Conservation (phyloP, 1,284 basidiomycete species). For the Cryptococcus hybrid region DNA sequence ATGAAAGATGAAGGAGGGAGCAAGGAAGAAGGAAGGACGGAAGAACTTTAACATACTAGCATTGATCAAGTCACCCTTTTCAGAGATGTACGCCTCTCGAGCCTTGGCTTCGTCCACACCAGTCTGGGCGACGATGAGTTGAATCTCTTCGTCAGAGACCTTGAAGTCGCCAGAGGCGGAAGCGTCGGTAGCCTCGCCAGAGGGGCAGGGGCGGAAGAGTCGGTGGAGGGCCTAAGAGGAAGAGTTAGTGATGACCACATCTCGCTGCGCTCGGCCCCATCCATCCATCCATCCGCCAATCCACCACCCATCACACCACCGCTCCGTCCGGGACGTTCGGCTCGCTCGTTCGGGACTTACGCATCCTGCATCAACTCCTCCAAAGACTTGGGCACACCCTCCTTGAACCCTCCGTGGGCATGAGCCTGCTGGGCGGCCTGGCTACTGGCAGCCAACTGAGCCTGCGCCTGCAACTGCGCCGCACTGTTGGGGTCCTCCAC, state of each 20-base stretch:
- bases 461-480: conserved; percentile 77
- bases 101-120: conserved; percentile 82
- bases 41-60: conserved; percentile 66
- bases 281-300: neutral
- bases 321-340: too few relatives aligned
- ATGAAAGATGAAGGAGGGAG: too few relatives aligned
- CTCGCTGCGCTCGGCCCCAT: neutral
- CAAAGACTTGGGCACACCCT: conserved; percentile 58
- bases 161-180: conserved; percentile 67
- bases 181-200: conserved; percentile 59
- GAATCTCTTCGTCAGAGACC: conserved; percentile 90
- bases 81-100: conserved; percentile 80
- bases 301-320: neutral
- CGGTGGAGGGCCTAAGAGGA: neutral
- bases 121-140: conserved; percentile 84
- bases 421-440: conserved; percentile 49
- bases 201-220: neutral
- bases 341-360: conserved; percentile 25
- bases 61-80: conserved; percentile 88
- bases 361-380: conserved; percentile 59
- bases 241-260: too few relatives aligned
- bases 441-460: conserved; percentile 64
- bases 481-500: conserved; percentile 88
- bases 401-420: conserved; percentile 50
- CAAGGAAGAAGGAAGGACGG: too few relatives aligned